These are phyloP conservation scores for Globisporangium middletonii DNA, from an alignment of 352 stramenopile species.

Conservation along the genomic window DNA sequence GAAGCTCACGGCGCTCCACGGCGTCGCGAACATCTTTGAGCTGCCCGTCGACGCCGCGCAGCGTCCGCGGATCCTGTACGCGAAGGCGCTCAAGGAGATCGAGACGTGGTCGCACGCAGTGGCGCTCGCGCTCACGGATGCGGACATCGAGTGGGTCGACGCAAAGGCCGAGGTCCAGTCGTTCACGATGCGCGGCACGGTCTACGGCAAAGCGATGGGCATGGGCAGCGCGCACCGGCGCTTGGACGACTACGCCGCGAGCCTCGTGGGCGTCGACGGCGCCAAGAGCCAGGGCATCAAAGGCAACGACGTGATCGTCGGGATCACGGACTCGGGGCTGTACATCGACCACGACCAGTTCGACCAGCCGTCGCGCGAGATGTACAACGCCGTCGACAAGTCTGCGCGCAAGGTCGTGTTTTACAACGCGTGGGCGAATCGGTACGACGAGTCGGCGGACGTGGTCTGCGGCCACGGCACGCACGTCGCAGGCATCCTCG, in stretches of 20 bases:
- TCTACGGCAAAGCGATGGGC: conserved; percentile 12
- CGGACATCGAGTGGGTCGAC: conserved; percentile 62
- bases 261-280: conserved; percentile 57
- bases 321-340: conserved; percentile 76
- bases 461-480: conserved; percentile 84
- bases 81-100: conserved; percentile 44
- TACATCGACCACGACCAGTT: conserved; percentile 85
- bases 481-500: conserved; percentile 78
- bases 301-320: conserved; percentile 65
- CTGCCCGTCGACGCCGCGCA: conserved; percentile 13
- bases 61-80: conserved; percentile 37
- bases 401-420: conserved; percentile 67
- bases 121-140: conserved; percentile 37
- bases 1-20: conserved; percentile 29
- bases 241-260: conserved; percentile 57
- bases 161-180: conserved; percentile 28
- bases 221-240: conserved; percentile 18
- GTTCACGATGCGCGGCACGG: conserved; percentile 22
- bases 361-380: conserved; percentile 48
- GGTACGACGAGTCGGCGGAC: conserved; percentile 53
- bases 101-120: conserved; percentile 55
- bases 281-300: conserved; percentile 54
- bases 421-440: conserved; percentile 74
- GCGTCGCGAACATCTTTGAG: conserved; percentile 62
- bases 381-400: conserved; percentile 35